Evolutionary conservation across 2,329 filamentous ascomycete species (phyloP), one percentile per base, ranked within the genome.

Genomic region (Fonsecaea erecta): DNA sequence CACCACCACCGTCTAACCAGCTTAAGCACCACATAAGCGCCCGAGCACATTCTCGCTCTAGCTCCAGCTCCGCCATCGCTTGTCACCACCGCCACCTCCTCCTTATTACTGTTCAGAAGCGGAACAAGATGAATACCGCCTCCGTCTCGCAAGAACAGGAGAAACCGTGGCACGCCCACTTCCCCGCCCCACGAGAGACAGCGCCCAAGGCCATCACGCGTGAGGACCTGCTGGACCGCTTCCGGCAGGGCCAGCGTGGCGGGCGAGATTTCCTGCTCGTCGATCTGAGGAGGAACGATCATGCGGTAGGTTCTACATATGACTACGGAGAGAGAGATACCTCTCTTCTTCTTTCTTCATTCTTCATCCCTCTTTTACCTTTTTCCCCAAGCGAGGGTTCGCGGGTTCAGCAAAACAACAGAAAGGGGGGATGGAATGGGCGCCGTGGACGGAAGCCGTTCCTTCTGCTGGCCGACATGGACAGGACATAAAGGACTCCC

Each of bases 261-360:
- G 74, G 75, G 28, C 64, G 68, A 43, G 69, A 77, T 66, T 82
- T 77, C 68, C 69, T 83, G 0, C 72, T 83, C 8, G 75, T 84
- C 11, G 82, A 84, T 69, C 70, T 84, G 28, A 79, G 82, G 43
- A 74, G 80, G 16, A 76, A 70, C 2, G 81, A 84, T 68, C 76
- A 77, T 66, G 79, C 81, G 76, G 81, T 83, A 74, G 9, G 71
- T 30, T 8, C 28, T 30, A n/a, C n/a, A n/a, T n/a, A n/a, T n/a
- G n/a, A n/a, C n/a, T n/a, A n/a, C n/a, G n/a, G n/a, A n/a, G n/a
- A n/a, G n/a, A n/a, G n/a, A n/a, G n/a, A n/a, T n/a, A n/a, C n/a
- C n/a, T n/a, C n/a, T n/a, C n/a, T n/a, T n/a, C n/a, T n/a, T n/a
- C n/a, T n/a, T n/a, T n/a, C n/a, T n/a, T n/a, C n/a, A n/a, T n/a